Evolutionary conservation across 1,284 basidiomycete species (phyloP).

Genomic region (Austroboletus rostrupii): DNA sequence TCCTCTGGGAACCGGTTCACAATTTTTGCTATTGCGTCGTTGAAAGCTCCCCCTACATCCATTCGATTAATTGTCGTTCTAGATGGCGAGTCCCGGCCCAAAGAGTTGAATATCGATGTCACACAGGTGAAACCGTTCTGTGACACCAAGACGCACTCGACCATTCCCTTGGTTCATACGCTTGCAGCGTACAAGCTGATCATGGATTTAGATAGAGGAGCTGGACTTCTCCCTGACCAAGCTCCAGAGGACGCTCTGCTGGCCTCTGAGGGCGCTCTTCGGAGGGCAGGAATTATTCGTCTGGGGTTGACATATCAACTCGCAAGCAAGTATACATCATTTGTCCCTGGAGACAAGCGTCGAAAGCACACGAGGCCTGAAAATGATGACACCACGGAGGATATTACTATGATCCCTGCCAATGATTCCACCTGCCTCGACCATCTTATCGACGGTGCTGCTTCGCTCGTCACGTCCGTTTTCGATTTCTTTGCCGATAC

Average conservation of each 20-base stretch:
- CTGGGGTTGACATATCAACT: conserved; percentile 52
- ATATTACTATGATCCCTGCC: not conserved
- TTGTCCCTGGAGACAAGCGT: conserved; percentile 40
- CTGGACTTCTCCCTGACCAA: conserved; percentile 29
- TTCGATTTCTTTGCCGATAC: conserved; percentile 11
- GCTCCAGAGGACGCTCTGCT: conserved; percentile 18
- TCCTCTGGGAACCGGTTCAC: conserved; percentile 43
- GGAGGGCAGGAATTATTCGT: conserved; percentile 42
- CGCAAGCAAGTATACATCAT: conserved; percentile 49
- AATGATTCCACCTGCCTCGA: conserved; percentile 16
- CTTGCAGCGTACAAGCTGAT: conserved; percentile 52
- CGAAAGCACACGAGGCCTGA: conserved; percentile 3
- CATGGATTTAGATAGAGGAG: conserved; percentile 39
- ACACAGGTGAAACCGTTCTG: conserved; percentile 34
- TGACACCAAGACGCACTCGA: conserved; percentile 19
- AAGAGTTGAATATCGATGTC: conserved; percentile 39
- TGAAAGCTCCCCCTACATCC: conserved; percentile 34
- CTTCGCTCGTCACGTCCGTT: conserved; percentile 15
- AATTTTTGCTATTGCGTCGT: conserved; percentile 42
- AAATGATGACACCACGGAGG: not conserved
- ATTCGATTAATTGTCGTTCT: conserved; percentile 39
- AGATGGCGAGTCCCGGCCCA: conserved; percentile 27
- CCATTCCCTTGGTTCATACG: conserved; percentile 45
- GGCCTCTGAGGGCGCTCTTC: conserved; percentile 32
- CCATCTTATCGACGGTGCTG: conserved; percentile 14